phyloP scores from a whole-genome alignment of 495 filamentous ascomycete species.

The Penicillium herquei region DNA sequence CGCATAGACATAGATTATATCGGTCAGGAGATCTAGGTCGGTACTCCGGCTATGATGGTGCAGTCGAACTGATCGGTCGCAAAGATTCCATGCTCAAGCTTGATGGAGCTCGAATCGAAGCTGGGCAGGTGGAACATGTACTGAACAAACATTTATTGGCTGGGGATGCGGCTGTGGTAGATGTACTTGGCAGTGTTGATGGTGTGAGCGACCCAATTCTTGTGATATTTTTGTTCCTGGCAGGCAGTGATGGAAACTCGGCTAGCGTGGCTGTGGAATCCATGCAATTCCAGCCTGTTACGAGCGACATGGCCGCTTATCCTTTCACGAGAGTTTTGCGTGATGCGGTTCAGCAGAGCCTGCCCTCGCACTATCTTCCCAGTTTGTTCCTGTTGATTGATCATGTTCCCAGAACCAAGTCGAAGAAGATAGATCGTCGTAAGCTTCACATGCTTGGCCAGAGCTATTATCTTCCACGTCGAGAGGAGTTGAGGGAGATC shows the following conservation, averaged over 20 bases:
- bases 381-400: slow-evolving; percentile 24
- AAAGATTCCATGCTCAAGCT: slow-evolving; percentile 81
- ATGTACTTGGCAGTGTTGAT: slow-evolving; percentile 23
- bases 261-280: slow-evolving; percentile 8
- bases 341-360: slow-evolving; percentile 8
- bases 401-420: slow-evolving; percentile 39
- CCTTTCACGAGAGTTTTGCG: slow-evolving; percentile 4
- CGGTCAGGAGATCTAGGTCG: slow-evolving; percentile 79
- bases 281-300: slow-evolving; percentile 19
- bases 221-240: slow-evolving; percentile 20
- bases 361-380: slow-evolving; percentile 27
- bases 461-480: neutral
- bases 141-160: slow-evolving; percentile 12
- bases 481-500: neutral
- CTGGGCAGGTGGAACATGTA: slow-evolving; percentile 61
- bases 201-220: slow-evolving; percentile 22
- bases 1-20: slow-evolving; percentile 44
- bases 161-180: slow-evolving; percentile 21
- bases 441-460: slow-evolving; percentile 16
- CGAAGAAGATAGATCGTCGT: slow-evolving; percentile 44
- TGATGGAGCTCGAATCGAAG: slow-evolving; percentile 73
- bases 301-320: slow-evolving; percentile 3
- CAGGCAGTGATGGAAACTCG: slow-evolving; percentile 15
- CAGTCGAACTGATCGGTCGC: slow-evolving; percentile 71
- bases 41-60: slow-evolving; percentile 60